Base-by-base conservation (phyloP, 1,284 basidiomycete species). In the Salmacisia buchloeana region DNA sequence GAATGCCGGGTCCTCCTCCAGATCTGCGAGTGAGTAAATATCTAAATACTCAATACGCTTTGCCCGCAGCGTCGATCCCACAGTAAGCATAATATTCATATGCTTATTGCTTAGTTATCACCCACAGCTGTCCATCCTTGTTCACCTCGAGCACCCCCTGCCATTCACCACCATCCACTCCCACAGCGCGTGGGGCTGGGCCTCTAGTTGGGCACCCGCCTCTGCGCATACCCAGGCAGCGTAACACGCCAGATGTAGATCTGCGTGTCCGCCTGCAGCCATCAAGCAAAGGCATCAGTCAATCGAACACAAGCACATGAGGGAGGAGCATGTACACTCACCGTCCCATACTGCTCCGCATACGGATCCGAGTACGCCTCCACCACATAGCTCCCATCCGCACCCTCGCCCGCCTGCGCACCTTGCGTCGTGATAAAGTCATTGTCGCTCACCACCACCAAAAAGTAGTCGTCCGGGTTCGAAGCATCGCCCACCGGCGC, bases 211-310 rank as follows among this genome's bases (percentile, higher is more conserved):
- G 39, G 39, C 5, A 43, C 18, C 4, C 3, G 39, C 39, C 23
- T 43, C 39, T 43, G 39, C 3, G 64, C 64, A 69, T 75, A 61
- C 46, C 74, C 83, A 1, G 87, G 87, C 1, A 89, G 78, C 1
- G 87, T 87, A 21, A 88, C 82, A 29, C 86, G 81, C 81, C 85
- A 89, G 3, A 88, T 86, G 66, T 88, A 70, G 67, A 87, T 83
- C 78, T 89, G 87, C 69, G 85, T 88, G 69, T 88, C 85, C 3
- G 62, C 39, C 39, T 43, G 39, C 23, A n/a, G 39, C 9, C 23
- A 18, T 43, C 18, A 18, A 21, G 23, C 18, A 21, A 18, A 38
- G 36, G 18, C 36, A 9, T 38, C 18, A n/a, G 39, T 43, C 39
- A 43, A 21, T 4, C 23, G 39, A 21, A 43, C 36, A 9, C 39